Conservation (phyloP, 2,329 filamentous ascomycete species). For the Hypoxylon sp. region DNA sequence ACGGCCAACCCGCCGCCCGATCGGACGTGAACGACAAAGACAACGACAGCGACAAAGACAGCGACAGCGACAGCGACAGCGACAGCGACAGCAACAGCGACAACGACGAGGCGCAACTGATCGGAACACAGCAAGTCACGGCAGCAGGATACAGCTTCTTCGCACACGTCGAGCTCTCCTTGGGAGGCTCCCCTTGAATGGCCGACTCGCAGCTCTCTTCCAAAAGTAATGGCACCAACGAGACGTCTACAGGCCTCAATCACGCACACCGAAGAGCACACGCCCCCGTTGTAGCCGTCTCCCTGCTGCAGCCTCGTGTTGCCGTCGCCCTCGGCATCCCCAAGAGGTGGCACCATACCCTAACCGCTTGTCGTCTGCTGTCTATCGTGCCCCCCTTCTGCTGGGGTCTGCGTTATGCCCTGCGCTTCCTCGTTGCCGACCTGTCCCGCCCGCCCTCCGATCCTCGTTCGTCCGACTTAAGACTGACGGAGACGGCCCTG, state of each 20-base stretch:
- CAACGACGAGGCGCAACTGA: constrained; percentile 13
- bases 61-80: no score
- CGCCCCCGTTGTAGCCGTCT: constrained; percentile 38
- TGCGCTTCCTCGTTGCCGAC: constrained; percentile 72
- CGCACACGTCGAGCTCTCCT: constrained; percentile 11
- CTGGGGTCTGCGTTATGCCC: constrained; percentile 74
- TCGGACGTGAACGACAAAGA: not conserved
- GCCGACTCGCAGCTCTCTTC: constrained; percentile 29
- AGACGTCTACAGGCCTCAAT: constrained; percentile 5
- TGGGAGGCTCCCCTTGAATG: constrained; percentile 35
- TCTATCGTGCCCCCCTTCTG: constrained; percentile 74
- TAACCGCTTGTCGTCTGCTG: constrained; percentile 75
- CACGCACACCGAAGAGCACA: not conserved
- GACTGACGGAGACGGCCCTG: constrained; percentile 73
- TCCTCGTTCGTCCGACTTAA: constrained; percentile 58
- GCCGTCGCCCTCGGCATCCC: constrained; percentile 80
- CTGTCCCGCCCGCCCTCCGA: constrained; percentile 52
- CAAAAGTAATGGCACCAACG: constrained; percentile 20
- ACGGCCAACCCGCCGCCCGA: constrained; percentile 21
- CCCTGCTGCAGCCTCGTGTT: constrained; percentile 76
- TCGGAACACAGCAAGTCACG: constrained; percentile 6
- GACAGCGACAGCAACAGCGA: no score
- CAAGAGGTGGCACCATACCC: constrained; percentile 74
- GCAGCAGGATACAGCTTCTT: not conserved
- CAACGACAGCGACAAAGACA: constrained; percentile 18